Percentiles rank a stretch among this genome's conserved stretches.
Evolutionary conservation across 192 early-diverging fungal genomes (phyloP).

Genomic region (Backusella mclennaniae): DNA sequence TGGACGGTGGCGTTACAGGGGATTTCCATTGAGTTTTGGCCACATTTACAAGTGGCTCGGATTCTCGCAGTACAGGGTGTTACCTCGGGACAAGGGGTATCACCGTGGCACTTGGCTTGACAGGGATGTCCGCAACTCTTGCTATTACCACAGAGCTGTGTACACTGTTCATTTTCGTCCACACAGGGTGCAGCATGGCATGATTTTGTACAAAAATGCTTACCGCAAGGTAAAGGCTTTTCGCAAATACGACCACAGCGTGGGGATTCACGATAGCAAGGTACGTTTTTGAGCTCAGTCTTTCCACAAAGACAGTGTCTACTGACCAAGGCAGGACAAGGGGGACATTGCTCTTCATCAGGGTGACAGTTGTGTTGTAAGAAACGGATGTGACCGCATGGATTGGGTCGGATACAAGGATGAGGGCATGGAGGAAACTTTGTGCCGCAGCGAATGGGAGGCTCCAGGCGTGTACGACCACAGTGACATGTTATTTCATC

Average conservation of each 20-base stretch:
- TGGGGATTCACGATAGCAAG: constrained; percentile 76
- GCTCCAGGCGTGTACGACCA: constrained; percentile 73
- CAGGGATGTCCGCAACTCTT: constrained; percentile 88
- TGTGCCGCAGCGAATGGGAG: constrained; percentile 88
- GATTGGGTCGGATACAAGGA: constrained; percentile 64
- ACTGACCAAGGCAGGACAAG: constrained; percentile 81
- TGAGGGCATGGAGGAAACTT: constrained; percentile 70
- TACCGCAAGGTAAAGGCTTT: constrained; percentile 56
- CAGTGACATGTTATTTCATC: constrained; percentile 87
- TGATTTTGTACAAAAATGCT: constrained; percentile 76
- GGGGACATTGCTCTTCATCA: constrained; percentile 84
- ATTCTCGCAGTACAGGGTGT: constrained; percentile 63
- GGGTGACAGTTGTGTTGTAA: constrained; percentile 83
- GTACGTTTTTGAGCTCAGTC: constrained; percentile 70
- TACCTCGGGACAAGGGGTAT: constrained; percentile 73
- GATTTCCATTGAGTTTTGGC: constrained; percentile 55
- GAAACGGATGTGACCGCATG: constrained; percentile 79
- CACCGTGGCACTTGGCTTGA: constrained; percentile 70
- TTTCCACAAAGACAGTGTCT: constrained; percentile 79
- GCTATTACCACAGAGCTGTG: constrained; percentile 70
- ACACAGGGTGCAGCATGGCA: constrained; percentile 84
- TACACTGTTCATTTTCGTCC: constrained; percentile 58
- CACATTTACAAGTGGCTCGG: constrained; percentile 73
- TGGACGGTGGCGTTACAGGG: constrained; percentile 64
- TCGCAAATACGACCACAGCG: constrained; percentile 74